phyloP scores from a whole-genome alignment of 148 eudicot genomes.

The Polygonum maritimum region DNA sequence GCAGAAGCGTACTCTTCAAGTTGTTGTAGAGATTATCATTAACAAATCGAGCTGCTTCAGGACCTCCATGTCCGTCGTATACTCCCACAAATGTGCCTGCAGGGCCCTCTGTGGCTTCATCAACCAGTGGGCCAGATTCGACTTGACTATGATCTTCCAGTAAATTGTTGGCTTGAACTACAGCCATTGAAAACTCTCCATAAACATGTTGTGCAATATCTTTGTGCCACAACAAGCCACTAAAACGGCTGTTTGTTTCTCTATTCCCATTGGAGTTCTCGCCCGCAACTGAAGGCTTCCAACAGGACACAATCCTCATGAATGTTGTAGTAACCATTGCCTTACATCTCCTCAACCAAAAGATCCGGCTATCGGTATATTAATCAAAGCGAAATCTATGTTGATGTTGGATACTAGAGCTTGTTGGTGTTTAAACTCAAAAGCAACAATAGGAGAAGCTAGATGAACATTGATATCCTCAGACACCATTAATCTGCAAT shows the following conservation, averaged over 20 bases:
- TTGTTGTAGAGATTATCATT: constrained; percentile 40
- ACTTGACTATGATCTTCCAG: constrained; percentile 74
- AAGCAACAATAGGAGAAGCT: constrained; percentile 17
- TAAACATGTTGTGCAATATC: constrained; percentile 57
- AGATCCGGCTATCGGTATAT: constrained; percentile 26
- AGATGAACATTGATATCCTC: constrained; percentile 22
- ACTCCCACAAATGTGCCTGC: constrained; percentile 74
- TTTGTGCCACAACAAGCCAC: constrained; percentile 71
- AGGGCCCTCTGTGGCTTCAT: constrained; percentile 39
- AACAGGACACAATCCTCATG: constrained; percentile 44
- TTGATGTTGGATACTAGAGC: constrained; percentile 13
- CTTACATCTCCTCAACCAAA: constrained; percentile 41
- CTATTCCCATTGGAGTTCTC: constrained; percentile 25
- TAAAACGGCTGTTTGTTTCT: constrained; percentile 30
- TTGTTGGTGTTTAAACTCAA: constrained; percentile 17
- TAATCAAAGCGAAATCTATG: constrained; percentile 14
- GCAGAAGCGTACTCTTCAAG: constrained; percentile 26
- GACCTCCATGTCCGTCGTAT: constrained; percentile 88
- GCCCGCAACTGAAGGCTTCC: constrained; percentile 37
- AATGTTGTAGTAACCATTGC: constrained; percentile 50
- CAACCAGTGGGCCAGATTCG: constrained; percentile 57
- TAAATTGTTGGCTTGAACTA: constrained; percentile 63
- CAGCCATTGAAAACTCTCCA: constrained; percentile 87
- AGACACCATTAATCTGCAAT: constrained; percentile 37
- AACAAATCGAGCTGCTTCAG: constrained; percentile 61